Evolutionary conservation across 768 basidiomycete species (phyloP), one percentile per base, ranked within the genome.

Genomic region (Cystobasidium ongulense): DNA sequence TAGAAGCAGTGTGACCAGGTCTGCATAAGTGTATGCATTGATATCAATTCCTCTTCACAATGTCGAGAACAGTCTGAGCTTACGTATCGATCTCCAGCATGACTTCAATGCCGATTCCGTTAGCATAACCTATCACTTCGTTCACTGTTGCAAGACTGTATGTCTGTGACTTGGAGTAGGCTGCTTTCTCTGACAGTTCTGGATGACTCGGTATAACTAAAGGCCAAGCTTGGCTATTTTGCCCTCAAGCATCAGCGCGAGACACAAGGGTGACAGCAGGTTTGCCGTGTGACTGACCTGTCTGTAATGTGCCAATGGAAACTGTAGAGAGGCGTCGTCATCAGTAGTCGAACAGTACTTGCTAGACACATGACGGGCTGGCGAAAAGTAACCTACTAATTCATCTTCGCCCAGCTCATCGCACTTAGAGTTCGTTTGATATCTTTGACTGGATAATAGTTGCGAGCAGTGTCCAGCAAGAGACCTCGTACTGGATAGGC

Each of bases 371-470:
- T 0, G n/a, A 21, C 25, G 0, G 23, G 21, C 21, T 8, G 25
- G 0, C 50, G 39, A 21, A 15, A 33, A 18, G 33, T 23, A 18
- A 63, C 75, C 36, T 31, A 78, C 79, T 79, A 92, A 80, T 88
- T 91, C 62, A 90, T 85, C 87, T 89, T 91, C 75, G 87, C 87
- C 84, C 85, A 86, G 76, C 86, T 87, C 88, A 90, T 90, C 1
- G 88, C 86, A 76, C 90, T 88, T 35, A 92, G 82, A 1, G 87
- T 88, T 73, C 88, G 84, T 78, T 86, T 83, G 78, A 90, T 87
- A 78, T 88, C 88, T 10, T 81, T 31, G 8, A 75, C 35, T 1
- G 75, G 53, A 31, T 71, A 88, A 87, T 83, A 92, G 81, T 91
- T 88, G 29, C 90, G 83, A 0, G 90, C 83, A 0, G 90, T 92